These are phyloP conservation scores for Acorus gramineus DNA, from an alignment of 106 monocot species.

Conservation along the genomic window DNA sequence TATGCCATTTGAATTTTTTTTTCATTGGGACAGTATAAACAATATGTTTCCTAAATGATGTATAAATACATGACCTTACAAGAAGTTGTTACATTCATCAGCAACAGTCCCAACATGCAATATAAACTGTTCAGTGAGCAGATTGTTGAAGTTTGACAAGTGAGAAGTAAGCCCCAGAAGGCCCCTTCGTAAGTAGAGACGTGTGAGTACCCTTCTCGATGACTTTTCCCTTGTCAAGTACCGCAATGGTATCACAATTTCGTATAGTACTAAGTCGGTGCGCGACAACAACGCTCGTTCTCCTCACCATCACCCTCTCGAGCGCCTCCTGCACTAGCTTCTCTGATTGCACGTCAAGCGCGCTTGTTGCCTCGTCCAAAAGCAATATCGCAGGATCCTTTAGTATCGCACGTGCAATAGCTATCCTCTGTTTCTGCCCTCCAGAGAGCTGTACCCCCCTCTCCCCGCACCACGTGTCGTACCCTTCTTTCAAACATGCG, in stretches of 20 bases:
- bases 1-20: too few relatives aligned
- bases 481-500: constrained; percentile 38
- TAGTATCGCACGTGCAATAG: constrained; percentile 46
- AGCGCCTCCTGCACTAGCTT: constrained; percentile 52
- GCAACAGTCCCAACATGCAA: too few relatives aligned
- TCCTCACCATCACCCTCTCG: constrained; percentile 51
- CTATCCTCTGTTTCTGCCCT: constrained; percentile 55
- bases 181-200: constrained; percentile 36
- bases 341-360: constrained; percentile 53
- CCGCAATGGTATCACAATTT: constrained; percentile 40
- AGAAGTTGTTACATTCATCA: too few relatives aligned
- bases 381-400: constrained; percentile 45
- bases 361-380: constrained; percentile 61
- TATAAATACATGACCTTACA: too few relatives aligned
- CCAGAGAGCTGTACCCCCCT: constrained; percentile 54
- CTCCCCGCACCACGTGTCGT: constrained; percentile 48
- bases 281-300: constrained; percentile 56
- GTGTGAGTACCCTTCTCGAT: constrained; percentile 49
- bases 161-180: constrained; percentile 26
- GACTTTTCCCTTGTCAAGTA: constrained; percentile 40
- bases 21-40: too few relatives aligned
- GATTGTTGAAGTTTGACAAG: constrained; percentile 39
- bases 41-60: too few relatives aligned
- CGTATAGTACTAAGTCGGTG: constrained; percentile 43
- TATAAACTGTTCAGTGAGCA: too few relatives aligned